Evolutionary conservation across 1,284 basidiomycete species (phyloP), one percentile per base, ranked within the genome.

Genomic region (Trametes polyzona): DNA sequence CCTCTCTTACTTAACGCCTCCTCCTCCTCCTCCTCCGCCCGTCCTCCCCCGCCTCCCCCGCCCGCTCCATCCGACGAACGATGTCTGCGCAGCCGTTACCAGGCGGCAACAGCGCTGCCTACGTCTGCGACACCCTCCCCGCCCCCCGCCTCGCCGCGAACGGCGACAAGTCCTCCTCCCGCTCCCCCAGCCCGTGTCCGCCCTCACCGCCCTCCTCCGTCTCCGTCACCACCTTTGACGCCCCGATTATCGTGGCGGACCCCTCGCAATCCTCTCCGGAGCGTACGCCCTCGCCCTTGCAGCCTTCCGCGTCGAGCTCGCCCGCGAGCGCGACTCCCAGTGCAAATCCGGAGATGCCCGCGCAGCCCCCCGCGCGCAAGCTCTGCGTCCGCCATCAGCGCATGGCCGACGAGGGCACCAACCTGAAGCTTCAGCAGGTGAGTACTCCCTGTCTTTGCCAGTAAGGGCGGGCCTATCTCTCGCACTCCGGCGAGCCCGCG

Each of bases 381-480:
- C 80, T 96, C 12, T 96, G 95, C 70, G 85, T 94, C 10, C 77
- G 95, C 36, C 96, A 99, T 75, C 93, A 97, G 76, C 84, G 96
- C 46, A 99, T 98, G 92, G 97, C 97, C 8, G 96, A 99, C 76
- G 90, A 97, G 72, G 95, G 94, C 21, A 95, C 90, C 26, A 97
- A 93, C 71, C 78, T 93, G 59, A 95, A 92, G 76, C 81, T 99
- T 14, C 97, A 99, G 75, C 88, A 92, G 81, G 96, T 96, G 65
- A 68, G 86, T 53, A 41, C 10, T 35, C 36, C 27, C 26, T 26
- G 37, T 33, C 32, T 5, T 23, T 17, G 3, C 5, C 39, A 29
- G 24, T 7, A 23, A 24, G 30, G 24, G 24, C 2, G 24, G 21
- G 26, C 29, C 33, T 37, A 46, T 35, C 48, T 35, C 19, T 33